phyloP scores from a whole-genome alignment of 495 filamentous ascomycete genomes.

The Astrocystis sublimbata region DNA sequence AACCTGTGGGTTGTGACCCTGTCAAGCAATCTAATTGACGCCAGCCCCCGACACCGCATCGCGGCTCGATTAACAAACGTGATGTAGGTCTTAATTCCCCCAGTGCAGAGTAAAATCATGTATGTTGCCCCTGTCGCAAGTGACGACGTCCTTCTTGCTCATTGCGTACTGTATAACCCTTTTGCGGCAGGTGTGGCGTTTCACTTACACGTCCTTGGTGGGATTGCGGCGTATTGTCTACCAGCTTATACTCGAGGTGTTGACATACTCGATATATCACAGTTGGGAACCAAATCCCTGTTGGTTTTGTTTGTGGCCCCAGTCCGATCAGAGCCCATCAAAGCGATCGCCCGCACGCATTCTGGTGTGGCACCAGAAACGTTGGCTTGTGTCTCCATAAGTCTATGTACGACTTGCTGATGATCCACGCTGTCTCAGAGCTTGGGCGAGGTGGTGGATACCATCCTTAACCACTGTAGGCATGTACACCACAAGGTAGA shows the following conservation, averaged over 20 bases:
- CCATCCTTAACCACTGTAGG: neutral
- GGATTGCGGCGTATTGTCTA: neutral
- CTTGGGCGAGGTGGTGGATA: constrained; percentile 9
- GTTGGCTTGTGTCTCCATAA: constrained; percentile 7
- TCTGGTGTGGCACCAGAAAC: constrained; percentile 1
- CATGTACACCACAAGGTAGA: too few species aligned
- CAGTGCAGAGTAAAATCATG: neutral
- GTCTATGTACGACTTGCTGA: constrained; percentile 8
- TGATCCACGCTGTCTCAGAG: constrained; percentile 14
- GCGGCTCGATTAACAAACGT: neutral
- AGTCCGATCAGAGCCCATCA: constrained; percentile 7
- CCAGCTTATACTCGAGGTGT: too few species aligned
- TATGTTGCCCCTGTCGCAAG: too few species aligned
- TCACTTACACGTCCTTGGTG: constrained; percentile 6
- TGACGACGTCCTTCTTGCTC: too few species aligned
- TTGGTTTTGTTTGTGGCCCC: constrained; percentile 11
- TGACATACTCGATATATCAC: too few species aligned
- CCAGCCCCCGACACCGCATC: constrained; percentile 1
- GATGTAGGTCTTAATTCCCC: neutral
- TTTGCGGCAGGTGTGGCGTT: too few species aligned
- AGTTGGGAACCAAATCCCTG: constrained; percentile 12
- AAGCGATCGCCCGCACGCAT: constrained; percentile 10
- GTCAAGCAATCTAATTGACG: constrained; percentile 7
- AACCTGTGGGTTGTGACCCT: constrained; percentile 3
- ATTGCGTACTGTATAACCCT: too few species aligned